Base-by-base conservation (phyloP, 2,329 filamentous ascomycete species). In the Calonectria pteridis region DNA sequence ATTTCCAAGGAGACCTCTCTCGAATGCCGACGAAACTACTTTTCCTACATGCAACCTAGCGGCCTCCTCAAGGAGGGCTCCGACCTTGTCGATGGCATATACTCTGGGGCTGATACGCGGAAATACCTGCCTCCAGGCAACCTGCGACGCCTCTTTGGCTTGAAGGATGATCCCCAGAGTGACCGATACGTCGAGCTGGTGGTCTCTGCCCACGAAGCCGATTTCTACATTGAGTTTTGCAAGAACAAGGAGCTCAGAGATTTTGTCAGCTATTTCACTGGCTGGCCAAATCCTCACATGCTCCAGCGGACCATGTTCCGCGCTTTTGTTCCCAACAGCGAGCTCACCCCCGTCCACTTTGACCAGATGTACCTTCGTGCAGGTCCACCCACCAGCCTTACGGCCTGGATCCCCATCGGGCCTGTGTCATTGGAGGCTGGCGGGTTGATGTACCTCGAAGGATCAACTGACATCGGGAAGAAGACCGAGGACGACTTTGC, bases 231-330 rank as follows among this genome's bases (percentile, higher is more conserved):
- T 23, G 40, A 71, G 6, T 71, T 71, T 31, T 72, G 69, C 59
- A 49, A 72, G 33, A 69, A 72, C 31, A 18, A 53, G 16, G 49
- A 74, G 43, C 35, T 72, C 0, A 33, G 59, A 2, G 58, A 69
- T 16, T 74, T 72, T 50, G 59, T 74, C 18, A 51, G 72, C 28
- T 46, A 67, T 50, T 72, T 74, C 50, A 72, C 69, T 4, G 65
- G 65, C 50, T 74, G 72, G 72, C 43, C 70, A n/a, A 74, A 69
- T 29, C 72, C 72, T 49, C 72, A 74, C 11, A 74, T 74, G 72
- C 65, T 74, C 5, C 72, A 74, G 33, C 35, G 69, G 2, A 72
- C 72, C 14, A 74, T 74, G 72, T 49, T 71, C 23, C 59, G 69
- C 9, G 69, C 62, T 5, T 71, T 70, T 18, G 69, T 66, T 9